Evolutionary conservation across 345 rosid species (phyloP).

Genomic region (Populus tremula): DNA sequence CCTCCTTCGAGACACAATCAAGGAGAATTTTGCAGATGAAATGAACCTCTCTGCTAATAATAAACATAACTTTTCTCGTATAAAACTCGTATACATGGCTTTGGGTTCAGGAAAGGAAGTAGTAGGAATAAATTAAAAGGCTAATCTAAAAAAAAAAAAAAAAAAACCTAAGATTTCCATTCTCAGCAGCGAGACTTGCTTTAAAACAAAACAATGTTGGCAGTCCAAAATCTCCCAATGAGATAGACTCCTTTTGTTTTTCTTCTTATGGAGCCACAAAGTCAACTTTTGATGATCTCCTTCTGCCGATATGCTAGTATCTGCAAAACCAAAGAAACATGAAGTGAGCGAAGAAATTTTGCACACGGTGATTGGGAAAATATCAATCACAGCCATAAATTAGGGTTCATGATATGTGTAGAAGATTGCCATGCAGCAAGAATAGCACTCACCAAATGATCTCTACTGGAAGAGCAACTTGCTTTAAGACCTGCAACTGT

Average conservation of each 20-base stretch:
- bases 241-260: neutral
- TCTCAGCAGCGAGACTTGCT: neutral
- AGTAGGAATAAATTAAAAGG: neutral
- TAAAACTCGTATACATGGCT: neutral
- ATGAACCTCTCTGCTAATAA: neutral
- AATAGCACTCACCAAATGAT: slow-evolving; percentile 40
- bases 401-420: neutral
- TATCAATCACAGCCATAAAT: neutral
- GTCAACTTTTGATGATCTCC: slow-evolving; percentile 7
- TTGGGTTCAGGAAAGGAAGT: neutral
- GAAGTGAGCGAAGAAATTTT: neutral
- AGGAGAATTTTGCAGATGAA: too few relatives aligned
- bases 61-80: neutral
- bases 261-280: neutral
- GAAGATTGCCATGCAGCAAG: neutral
- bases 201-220: too few relatives aligned
- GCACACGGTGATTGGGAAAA: neutral
- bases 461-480: slow-evolving; percentile 26
- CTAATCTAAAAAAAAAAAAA: neutral
- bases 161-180: neutral
- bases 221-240: too few relatives aligned
- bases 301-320: slow-evolving; percentile 50
- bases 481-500: slow-evolving; percentile 39
- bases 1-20: too few relatives aligned
- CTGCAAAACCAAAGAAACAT: slow-evolving; percentile 26